Conservation (phyloP, 2,329 filamentous ascomycete genomes). For the Incumbomyces delicatus region DNA sequence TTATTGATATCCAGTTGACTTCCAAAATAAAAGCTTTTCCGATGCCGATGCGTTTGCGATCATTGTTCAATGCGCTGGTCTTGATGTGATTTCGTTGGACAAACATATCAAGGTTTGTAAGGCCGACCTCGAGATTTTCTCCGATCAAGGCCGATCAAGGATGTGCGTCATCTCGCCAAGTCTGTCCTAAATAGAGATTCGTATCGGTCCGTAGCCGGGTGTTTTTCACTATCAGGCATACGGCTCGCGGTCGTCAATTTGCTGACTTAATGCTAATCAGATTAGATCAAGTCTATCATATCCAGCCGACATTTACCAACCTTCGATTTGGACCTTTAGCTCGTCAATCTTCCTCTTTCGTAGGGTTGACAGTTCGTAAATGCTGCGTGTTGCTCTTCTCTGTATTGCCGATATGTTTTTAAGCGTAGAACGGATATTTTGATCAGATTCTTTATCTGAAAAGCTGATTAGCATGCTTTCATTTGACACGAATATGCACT, state of each 20-base stretch:
- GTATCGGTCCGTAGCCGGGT: background rate
- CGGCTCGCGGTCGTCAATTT: background rate
- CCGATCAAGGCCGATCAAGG: background rate
- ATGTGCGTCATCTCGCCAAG: conserved; percentile 7
- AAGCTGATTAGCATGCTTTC: background rate
- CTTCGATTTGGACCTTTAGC: background rate
- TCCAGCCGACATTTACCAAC: background rate
- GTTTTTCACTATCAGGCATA: background rate
- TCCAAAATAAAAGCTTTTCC: background rate
- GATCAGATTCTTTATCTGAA: conserved; percentile 2
- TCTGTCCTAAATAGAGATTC: conserved; percentile 1
- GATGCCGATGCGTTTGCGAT: background rate
- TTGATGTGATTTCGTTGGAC: background rate
- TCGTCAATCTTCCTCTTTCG: conserved; percentile 3
- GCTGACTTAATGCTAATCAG: background rate
- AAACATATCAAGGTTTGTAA: background rate
- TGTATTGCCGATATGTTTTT: conserved; percentile 3
- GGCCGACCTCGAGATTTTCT: background rate
- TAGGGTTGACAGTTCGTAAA: background rate
- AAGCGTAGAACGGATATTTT: background rate
- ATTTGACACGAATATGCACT: background rate
- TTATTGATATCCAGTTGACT: background rate
- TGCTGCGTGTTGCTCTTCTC: conserved; percentile 3
- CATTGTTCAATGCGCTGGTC: background rate
- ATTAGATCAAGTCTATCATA: background rate